Percentiles rank a stretch among this genome's conserved stretches.
These are phyloP conservation scores for Termitomyces sp. DNA, from an alignment of 768 basidiomycete species.

Conservation along the genomic window DNA sequence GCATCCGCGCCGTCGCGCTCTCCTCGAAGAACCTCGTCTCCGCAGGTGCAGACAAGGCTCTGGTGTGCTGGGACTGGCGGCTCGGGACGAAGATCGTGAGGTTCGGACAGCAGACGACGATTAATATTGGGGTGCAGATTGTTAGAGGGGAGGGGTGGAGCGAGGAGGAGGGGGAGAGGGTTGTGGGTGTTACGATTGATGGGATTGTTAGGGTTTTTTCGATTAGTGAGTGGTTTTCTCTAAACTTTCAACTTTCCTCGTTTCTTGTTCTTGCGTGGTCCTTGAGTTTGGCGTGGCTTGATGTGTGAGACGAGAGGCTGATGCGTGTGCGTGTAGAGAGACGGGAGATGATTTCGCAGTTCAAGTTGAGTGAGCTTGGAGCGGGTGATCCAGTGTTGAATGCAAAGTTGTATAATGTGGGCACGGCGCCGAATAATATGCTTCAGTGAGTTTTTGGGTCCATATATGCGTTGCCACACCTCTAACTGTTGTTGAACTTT, in stretches of 20 bases:
- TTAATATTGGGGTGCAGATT: constrained; percentile 88
- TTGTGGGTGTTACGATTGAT: constrained; percentile 91
- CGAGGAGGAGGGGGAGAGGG: constrained; percentile 39
- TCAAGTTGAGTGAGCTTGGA: constrained; percentile 80
- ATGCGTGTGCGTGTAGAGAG: constrained; percentile 34
- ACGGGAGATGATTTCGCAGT: constrained; percentile 90
- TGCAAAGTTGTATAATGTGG: constrained; percentile 72
- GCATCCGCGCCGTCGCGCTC: constrained; percentile 86
- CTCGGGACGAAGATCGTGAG: constrained; percentile 85
- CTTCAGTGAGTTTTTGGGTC: constrained; percentile 51
- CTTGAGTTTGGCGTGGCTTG: background rate
- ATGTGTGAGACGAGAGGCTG: constrained; percentile 1
- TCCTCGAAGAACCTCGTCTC: constrained; percentile 85
- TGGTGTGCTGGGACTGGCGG: constrained; percentile 90
- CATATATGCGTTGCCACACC: background rate
- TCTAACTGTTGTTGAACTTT: background rate
- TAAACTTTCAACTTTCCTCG: background rate
- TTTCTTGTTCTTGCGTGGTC: background rate
- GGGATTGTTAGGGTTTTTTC: constrained; percentile 90
- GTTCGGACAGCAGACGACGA: constrained; percentile 91
- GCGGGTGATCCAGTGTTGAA: constrained; percentile 64
- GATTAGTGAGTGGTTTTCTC: constrained; percentile 59
- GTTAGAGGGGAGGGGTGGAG: constrained; percentile 43
- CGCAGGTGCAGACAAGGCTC: constrained; percentile 73
- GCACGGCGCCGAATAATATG: constrained; percentile 83